Base-by-base conservation (phyloP, 108 stramenopile species). In the Poteriospumella lacustris region DNA sequence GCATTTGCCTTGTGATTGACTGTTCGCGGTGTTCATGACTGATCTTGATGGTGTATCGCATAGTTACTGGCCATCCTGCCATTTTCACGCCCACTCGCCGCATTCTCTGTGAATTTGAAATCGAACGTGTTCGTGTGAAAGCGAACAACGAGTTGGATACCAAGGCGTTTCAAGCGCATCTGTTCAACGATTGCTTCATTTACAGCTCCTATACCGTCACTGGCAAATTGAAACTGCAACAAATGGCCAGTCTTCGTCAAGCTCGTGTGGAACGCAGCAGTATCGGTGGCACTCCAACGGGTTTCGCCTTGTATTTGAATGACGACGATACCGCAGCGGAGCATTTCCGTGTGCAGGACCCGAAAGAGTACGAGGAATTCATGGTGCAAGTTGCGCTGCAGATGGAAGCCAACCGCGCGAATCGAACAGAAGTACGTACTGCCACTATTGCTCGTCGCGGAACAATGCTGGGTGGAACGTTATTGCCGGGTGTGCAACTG, bases 111-210 rank as follows among this genome's bases (percentile, higher is more conserved):
- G 70, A 73, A 42, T n/a, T n/a, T 9, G 70, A 73, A 19, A 52
- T 73, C 9, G 70, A 73, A 24, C 3, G 33, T 33, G 31, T 73
- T 5, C 15, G 41, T 5, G 15, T 34, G 41, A 33, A 42, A 33
- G 36, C 9, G 5, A 73, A 5, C 5, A 31, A 28, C 12, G 47
- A 73, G 33, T 5, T 73, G 15, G 60, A 31, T 3, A 31, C 60
- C 9, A 64, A 64, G 28, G 5, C 24, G 5, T 73, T 33, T 38
- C 42, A 56, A 26, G 36, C 70, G 9, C 70, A 73, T 38, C 41
- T 73, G 5, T 73, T 73, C 41, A 73, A 73, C 41, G 70, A 73
- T 33, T n/a, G 31, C 36, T 38, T 73, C 31, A 73, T 73, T 38
- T 52, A 52, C 36, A 73, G 70, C 41, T 26, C n/a, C 42, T 5